Evolutionary conservation across 768 basidiomycete genomes (phyloP), one percentile per base, ranked within the genome.

Genomic region (Leucocoprinus sp.): DNA sequence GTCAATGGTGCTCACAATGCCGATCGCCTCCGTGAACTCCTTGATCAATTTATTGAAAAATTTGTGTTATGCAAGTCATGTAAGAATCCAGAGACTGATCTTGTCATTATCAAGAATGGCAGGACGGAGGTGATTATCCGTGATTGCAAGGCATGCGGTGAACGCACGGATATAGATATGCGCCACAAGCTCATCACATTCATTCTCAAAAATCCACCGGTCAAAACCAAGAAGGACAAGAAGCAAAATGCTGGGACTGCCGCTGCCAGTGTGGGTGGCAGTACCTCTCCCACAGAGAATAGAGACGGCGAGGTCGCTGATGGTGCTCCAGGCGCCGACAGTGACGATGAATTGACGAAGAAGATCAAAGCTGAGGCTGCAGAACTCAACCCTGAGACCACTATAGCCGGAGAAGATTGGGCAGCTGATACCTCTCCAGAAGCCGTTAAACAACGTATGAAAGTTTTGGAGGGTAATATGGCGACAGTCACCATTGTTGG

Each of bases 21-120:
- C 33, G 69, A 78, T 35, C 87, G 93, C 49, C 80, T 99, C 22
- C 87, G 93, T 48, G 95, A 98, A 64, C 80, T 99, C 12, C 84
- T 99, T 56, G 95, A 98, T 64, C 77, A 65, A 38, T 99, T 98
- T 75, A 99, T 99, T 70, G 91, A 95, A 57, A 97, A 97, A 67
- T 99, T 96, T 55, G 92, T 99, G 35, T 82, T 99, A 12, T 99
- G 96, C 70, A 84, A 82, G 49, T 79, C 87, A 8, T 99, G 96
- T 85, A 97, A 98, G 72, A 99, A 99, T 62, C 96, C 96, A 8
- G 96, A 99, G 68, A 99, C 96, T 24, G 93, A 97, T 58, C 80
- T 97, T 36, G 66, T 91, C 68, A 78, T 99, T 61, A 80, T 91
- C 62, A 93, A 90, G 66, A 68, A 60, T 47, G 92, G 93, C 40